Evolutionary conservation across 176 grass and related monocot genomes (phyloP).

Genomic region (Elaeis guineensis): DNA sequence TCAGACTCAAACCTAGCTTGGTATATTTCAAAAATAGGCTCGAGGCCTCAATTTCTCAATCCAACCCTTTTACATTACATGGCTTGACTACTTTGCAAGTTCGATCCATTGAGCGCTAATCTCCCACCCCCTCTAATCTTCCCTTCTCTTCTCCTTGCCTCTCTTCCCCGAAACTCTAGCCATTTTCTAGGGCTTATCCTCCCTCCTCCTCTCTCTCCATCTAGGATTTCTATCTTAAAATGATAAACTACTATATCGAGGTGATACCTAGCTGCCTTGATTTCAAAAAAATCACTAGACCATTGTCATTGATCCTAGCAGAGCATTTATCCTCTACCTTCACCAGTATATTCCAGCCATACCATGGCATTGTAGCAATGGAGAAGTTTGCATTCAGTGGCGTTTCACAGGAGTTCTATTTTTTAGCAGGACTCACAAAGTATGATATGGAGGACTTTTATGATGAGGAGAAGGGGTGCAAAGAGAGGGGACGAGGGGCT

Average conservation of each 20-base stretch:
- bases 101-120: no score
- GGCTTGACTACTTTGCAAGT: no score
- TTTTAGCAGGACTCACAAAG: slow-evolving; percentile 13
- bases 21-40: no score
- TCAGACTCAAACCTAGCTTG: no score
- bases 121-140: background rate
- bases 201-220: background rate
- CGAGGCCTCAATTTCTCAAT: no score
- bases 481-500: slow-evolving; percentile 34
- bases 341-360: background rate
- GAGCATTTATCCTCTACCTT: background rate
- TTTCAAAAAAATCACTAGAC: slow-evolving; percentile 1
- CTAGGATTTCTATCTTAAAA: background rate
- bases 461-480: slow-evolving; percentile 23
- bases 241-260: slow-evolving; percentile 43
- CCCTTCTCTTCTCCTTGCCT: no score
- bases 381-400: background rate
- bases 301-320: background rate
- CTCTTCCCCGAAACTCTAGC: slow-evolving; percentile 21
- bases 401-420: slow-evolving; percentile 27
- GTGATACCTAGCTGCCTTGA: slow-evolving; percentile 15
- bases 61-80: no score
- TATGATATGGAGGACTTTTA: slow-evolving; percentile 38
- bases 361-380: background rate
- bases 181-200: slow-evolving; percentile 17